These are phyloP conservation scores for Xylaria sp. DNA, from an alignment of 2,329 filamentous ascomycete species.

Conservation along the genomic window DNA sequence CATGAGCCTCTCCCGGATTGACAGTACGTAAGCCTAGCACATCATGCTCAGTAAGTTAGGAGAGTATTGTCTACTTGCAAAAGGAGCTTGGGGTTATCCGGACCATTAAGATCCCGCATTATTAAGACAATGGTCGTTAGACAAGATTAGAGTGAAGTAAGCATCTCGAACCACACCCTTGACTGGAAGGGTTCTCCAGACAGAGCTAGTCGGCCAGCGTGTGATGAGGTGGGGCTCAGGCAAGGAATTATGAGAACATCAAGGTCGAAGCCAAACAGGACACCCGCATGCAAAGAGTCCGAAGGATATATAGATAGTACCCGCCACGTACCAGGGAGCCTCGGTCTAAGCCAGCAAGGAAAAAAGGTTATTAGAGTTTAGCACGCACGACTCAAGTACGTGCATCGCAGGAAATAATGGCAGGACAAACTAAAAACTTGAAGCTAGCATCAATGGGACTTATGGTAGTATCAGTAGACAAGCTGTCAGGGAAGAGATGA, in stretches of 20 bases:
- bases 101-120: slow-evolving; percentile 2
- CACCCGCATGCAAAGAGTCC: neutral
- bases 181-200: neutral
- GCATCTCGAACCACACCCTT: slow-evolving; percentile 5
- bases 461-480: neutral
- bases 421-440: neutral
- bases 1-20: neutral
- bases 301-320: neutral
- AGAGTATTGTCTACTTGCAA: neutral
- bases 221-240: neutral
- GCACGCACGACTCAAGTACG: slow-evolving; percentile 26
- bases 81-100: slow-evolving; percentile 4
- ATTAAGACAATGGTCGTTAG: slow-evolving; percentile 19
- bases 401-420: slow-evolving; percentile 16
- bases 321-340: neutral
- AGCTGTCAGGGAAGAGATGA: neutral
- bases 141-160: slow-evolving; percentile 14
- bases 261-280: slow-evolving; percentile 5
- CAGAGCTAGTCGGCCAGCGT: neutral
- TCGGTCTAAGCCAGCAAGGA: slow-evolving; percentile 1
- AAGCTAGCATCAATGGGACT: slow-evolving; percentile 2
- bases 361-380: slow-evolving; percentile 23
- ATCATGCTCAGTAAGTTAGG: neutral
- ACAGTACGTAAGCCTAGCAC: neutral
- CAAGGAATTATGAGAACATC: neutral